Percentiles rank a stretch among this genome's conserved stretches.
phyloP scores from a whole-genome alignment of 1,284 basidiomycete genomes.

The Papiliotrema fonsecae region DNA sequence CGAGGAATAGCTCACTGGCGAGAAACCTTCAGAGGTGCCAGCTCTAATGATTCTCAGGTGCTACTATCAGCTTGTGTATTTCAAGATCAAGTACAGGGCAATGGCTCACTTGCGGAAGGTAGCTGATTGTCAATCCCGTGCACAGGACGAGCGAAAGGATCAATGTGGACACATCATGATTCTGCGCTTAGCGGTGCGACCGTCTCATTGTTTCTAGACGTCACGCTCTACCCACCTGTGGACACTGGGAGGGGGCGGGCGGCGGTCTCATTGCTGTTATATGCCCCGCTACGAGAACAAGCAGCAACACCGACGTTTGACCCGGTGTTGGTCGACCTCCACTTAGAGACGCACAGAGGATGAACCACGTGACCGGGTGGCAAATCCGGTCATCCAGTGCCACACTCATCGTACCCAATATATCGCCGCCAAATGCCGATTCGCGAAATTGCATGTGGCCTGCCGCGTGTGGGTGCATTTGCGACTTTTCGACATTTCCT shows the following conservation, averaged over 20 bases:
- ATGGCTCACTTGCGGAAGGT: slow-evolving; percentile 70
- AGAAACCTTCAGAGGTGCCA: slow-evolving; percentile 79
- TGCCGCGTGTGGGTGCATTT: neutral
- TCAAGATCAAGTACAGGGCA: slow-evolving; percentile 7
- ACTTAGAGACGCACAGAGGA: too few species aligned
- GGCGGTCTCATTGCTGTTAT: neutral
- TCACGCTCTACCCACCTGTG: slow-evolving; percentile 2
- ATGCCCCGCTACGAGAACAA: too few species aligned
- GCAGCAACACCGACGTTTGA: too few species aligned
- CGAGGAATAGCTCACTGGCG: slow-evolving; percentile 52
- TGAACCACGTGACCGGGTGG: neutral
- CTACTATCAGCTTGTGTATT: slow-evolving; percentile 12
- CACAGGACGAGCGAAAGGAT: slow-evolving; percentile 71
- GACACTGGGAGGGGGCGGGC: slow-evolving; percentile 8
- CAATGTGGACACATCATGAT: slow-evolving; percentile 68
- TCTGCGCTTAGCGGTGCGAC: slow-evolving; percentile 5
- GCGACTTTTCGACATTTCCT: slow-evolving; percentile 2
- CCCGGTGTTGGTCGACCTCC: too few species aligned
- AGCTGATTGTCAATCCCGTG: slow-evolving; percentile 76
- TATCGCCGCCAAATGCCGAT: neutral
- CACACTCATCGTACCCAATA: neutral
- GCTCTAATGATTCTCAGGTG: slow-evolving; percentile 46
- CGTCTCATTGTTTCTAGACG: neutral
- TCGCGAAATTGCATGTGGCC: slow-evolving; percentile 1
- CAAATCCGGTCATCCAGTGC: neutral